Conservation (phyloP, 768 basidiomycete species). For the Cystofilobasidium bisporidii region DNA sequence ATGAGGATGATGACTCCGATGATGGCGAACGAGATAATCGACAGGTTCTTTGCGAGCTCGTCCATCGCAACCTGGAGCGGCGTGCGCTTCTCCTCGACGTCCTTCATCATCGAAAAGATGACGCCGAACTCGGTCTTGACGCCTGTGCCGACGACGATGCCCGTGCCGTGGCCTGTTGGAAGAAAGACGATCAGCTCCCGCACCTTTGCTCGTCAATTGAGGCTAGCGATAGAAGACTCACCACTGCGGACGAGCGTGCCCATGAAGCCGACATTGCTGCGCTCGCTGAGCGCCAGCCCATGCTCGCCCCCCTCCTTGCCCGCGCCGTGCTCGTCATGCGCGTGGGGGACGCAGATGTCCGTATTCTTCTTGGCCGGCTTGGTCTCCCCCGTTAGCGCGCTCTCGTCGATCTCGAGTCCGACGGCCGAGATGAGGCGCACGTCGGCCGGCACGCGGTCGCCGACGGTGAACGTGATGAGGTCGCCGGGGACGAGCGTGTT, state of each 20-base stretch:
- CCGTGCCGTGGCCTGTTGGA: conserved; percentile 68
- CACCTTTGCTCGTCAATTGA: no score
- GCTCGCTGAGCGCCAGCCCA: conserved; percentile 57
- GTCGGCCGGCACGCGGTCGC: conserved; percentile 90
- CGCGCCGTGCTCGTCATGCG: conserved; percentile 33
- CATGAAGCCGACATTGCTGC: conserved; percentile 87
- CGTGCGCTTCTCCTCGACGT: conserved; percentile 85
- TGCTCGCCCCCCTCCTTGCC: neutral
- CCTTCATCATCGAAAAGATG: conserved; percentile 97
- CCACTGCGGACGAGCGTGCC: conserved; percentile 88
- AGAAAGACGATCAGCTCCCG: no score
- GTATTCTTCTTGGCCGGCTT: conserved; percentile 60
- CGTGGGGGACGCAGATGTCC: conserved; percentile 48
- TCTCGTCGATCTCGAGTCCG: conserved; percentile 90
- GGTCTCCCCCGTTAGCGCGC: conserved; percentile 89
- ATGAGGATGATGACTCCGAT: conserved; percentile 89
- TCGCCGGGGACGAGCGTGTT: conserved; percentile 97
- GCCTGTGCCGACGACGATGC: conserved; percentile 78
- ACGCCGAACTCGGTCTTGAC: conserved; percentile 86
- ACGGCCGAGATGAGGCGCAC: conserved; percentile 70
- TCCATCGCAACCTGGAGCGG: conserved; percentile 92
- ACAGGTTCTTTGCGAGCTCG: conserved; percentile 85
- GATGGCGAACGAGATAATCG: conserved; percentile 79
- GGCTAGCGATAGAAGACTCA: conserved; percentile 36
- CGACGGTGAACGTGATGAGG: conserved; percentile 75